Evolutionary conservation across 1,284 basidiomycete genomes (phyloP).

Genomic region (Exobasidium cylindrosporum): DNA sequence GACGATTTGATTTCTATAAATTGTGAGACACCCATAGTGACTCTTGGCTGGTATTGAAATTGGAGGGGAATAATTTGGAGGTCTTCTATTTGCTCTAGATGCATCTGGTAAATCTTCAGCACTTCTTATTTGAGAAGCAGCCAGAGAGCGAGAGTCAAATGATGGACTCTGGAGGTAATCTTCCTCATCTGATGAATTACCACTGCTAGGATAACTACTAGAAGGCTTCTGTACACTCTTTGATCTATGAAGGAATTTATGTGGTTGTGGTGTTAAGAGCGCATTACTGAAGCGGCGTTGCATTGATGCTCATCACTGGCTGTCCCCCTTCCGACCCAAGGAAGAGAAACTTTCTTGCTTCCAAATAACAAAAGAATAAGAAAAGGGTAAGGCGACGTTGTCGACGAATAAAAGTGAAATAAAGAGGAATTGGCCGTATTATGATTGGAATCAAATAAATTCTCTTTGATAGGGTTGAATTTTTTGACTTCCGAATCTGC

Average conservation of each 20-base stretch:
- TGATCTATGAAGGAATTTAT: neutral
- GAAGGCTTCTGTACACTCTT: neutral
- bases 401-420: no score
- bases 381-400: no score
- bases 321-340: no score
- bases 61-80: constrained; percentile 13
- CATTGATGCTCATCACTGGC: neutral
- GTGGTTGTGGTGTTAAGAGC: neutral
- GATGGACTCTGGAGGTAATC: neutral
- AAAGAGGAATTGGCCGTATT: no score
- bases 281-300: neutral
- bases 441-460: no score
- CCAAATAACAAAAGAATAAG: no score
- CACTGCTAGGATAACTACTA: neutral
- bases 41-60: constrained; percentile 4
- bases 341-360: no score
- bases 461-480: no score
- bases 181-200: neutral
- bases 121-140: neutral
- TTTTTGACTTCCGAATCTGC: no score
- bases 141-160: neutral
- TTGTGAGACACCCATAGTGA: constrained; percentile 23
- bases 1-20: constrained; percentile 32
- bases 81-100: constrained; percentile 17
- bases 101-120: constrained; percentile 16